Conservation (phyloP, 2,329 filamentous ascomycete genomes). For the Helotiales sp. region DNA sequence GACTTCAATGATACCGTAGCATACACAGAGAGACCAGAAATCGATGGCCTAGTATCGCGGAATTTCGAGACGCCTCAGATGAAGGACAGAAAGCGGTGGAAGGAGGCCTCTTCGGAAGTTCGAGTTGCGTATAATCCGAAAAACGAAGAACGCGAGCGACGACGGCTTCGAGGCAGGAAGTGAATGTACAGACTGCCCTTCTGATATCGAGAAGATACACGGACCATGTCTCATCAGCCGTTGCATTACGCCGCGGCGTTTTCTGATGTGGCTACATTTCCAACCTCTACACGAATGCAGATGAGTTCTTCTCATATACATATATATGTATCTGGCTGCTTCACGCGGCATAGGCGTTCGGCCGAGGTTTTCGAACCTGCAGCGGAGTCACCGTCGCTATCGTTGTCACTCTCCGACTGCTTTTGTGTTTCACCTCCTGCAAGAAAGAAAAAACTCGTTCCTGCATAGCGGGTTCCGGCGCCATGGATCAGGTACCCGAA, state of each 20-base stretch:
- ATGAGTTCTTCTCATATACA: background rate
- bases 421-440: background rate
- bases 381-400: background rate
- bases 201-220: background rate
- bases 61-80: conserved; percentile 13
- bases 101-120: background rate
- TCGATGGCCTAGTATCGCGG: conserved; percentile 7
- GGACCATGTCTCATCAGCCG: background rate
- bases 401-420: background rate
- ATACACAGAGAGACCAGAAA: conserved; percentile 20
- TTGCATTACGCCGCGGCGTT: background rate
- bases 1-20: conserved; percentile 13
- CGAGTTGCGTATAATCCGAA: background rate
- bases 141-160: background rate
- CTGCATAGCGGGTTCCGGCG: background rate
- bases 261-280: no score
- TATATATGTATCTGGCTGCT: background rate
- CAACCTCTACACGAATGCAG: no score
- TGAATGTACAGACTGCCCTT: background rate
- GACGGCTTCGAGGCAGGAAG: background rate
- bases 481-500: background rate
- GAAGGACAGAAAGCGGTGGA: background rate
- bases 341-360: background rate
- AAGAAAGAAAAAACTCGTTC: background rate
- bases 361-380: background rate